These are phyloP conservation scores for Umbellularia californica DNA, from an alignment of 164 flowering plant genomes.

Conservation along the genomic window DNA sequence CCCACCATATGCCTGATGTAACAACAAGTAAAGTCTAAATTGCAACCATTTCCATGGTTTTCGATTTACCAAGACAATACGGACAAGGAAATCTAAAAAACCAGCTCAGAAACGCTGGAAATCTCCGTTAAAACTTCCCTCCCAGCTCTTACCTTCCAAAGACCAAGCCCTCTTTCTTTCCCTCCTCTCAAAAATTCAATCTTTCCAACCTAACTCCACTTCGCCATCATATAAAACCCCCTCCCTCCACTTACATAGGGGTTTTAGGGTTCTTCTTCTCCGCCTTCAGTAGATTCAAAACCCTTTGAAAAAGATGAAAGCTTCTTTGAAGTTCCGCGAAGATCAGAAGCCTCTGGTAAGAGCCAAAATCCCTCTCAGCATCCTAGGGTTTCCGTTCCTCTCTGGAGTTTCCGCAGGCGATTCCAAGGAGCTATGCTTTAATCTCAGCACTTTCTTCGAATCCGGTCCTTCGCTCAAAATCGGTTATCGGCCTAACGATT, in stretches of 20 bases:
- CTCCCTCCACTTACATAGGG: neutral
- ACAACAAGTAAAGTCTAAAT: neutral
- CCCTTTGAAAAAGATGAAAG: conserved; percentile 43
- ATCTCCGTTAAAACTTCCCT: neutral
- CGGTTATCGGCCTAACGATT: conserved; percentile 66
- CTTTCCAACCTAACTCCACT: neutral
- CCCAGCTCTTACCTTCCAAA: neutral
- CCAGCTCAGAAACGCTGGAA: neutral
- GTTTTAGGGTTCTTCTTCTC: neutral
- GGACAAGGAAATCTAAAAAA: no score
- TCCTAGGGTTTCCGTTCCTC: conserved; percentile 62
- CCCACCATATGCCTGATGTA: neutral
- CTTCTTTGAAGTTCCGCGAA: conserved; percentile 66
- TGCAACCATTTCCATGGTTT: neutral
- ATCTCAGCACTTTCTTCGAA: conserved; percentile 54
- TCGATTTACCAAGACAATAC: no score
- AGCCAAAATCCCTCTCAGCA: conserved; percentile 63
- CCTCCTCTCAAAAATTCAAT: neutral
- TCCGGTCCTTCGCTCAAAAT: conserved; percentile 61
- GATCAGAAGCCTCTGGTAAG: conserved; percentile 63
- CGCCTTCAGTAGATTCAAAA: no score
- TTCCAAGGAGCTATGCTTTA: conserved; percentile 53
- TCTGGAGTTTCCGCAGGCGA: conserved; percentile 62
- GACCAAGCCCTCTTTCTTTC: neutral
- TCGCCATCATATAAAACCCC: neutral